Evolutionary conservation across 2,329 filamentous ascomycete genomes (phyloP).

Genomic region (Trichoderma simmonsii): DNA sequence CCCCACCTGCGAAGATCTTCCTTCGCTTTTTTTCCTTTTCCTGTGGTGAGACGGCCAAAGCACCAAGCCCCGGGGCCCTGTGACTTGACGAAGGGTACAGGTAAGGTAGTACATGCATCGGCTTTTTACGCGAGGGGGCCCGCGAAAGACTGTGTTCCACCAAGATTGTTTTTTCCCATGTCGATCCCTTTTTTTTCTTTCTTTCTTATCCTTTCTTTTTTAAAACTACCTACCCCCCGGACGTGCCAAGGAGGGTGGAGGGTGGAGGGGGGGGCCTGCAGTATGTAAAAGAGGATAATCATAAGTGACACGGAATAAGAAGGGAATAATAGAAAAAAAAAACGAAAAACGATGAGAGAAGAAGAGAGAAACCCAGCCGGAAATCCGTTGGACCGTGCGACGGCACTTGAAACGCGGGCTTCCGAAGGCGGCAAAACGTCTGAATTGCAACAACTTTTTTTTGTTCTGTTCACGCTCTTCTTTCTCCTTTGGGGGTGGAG

Average conservation of each 20-base stretch:
- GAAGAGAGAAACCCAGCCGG: not conserved
- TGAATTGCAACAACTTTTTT: not conserved
- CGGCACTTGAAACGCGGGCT: conserved; percentile 11
- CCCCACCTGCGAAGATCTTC: not conserved
- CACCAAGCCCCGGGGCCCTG: not conserved
- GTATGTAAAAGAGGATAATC: too few relatives aligned
- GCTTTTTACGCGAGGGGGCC: conserved; percentile 12
- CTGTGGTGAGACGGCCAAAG: not conserved
- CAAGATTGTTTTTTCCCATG: conserved; percentile 1
- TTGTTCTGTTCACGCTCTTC: not conserved
- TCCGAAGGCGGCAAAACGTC: conserved; percentile 1
- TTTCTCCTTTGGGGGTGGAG: not conserved
- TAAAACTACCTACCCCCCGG: not conserved
- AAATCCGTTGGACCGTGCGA: conserved; percentile 4
- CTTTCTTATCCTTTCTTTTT: not conserved
- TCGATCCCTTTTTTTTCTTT: not conserved
- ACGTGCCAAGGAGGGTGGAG: not conserved
- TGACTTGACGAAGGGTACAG: not conserved
- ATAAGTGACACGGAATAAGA: not conserved
- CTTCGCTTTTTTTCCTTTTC: not conserved
- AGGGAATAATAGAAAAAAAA: not conserved
- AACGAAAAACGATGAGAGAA: not conserved
- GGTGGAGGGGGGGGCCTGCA: too few relatives aligned
- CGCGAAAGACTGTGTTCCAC: not conserved
- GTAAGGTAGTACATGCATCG: conserved; percentile 2